Evolutionary conservation across 805 yeast genomes (phyloP).

Genomic region (Diddensiella transvaalensis): DNA sequence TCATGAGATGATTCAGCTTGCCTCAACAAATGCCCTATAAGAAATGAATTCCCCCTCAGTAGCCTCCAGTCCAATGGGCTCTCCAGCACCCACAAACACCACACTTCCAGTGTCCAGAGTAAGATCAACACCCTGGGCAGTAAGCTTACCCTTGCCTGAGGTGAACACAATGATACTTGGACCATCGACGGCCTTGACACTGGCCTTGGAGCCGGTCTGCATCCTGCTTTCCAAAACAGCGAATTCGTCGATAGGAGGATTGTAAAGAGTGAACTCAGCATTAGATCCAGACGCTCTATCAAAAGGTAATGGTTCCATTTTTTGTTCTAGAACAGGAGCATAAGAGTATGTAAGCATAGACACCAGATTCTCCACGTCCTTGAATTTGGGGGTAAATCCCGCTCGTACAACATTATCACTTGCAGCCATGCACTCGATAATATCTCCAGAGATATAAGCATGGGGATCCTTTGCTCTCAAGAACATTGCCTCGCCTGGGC

Average conservation of each 20-base stretch:
- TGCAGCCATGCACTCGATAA: slow-evolving; percentile 99
- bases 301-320: slow-evolving; percentile 66
- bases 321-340: slow-evolving; percentile 89
- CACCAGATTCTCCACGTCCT: slow-evolving; percentile 88
- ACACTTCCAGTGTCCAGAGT: slow-evolving; percentile 69
- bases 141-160: slow-evolving; percentile 67
- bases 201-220: slow-evolving; percentile 48
- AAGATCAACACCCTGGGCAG: slow-evolving; percentile 34
- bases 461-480: slow-evolving; percentile 97
- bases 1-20: neutral
- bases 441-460: slow-evolving; percentile 95
- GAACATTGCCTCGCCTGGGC: slow-evolving; percentile 94
- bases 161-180: slow-evolving; percentile 86
- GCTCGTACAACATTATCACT: slow-evolving; percentile 97
- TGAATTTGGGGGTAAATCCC: slow-evolving; percentile 99
- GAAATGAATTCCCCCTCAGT: slow-evolving; percentile 51
- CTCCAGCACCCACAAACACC: slow-evolving; percentile 78
- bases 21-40: slow-evolving; percentile 70
- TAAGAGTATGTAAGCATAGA: slow-evolving; percentile 85
- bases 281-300: slow-evolving; percentile 35
- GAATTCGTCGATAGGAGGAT: slow-evolving; percentile 97
- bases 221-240: slow-evolving; percentile 79
- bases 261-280: slow-evolving; percentile 47
- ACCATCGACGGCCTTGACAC: slow-evolving; percentile 64
- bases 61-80: slow-evolving; percentile 52